Evolutionary conservation across 257 asterid genomes (phyloP), one percentile per base, ranked within the genome.

Genomic region (Rehmannia glutinosa): DNA sequence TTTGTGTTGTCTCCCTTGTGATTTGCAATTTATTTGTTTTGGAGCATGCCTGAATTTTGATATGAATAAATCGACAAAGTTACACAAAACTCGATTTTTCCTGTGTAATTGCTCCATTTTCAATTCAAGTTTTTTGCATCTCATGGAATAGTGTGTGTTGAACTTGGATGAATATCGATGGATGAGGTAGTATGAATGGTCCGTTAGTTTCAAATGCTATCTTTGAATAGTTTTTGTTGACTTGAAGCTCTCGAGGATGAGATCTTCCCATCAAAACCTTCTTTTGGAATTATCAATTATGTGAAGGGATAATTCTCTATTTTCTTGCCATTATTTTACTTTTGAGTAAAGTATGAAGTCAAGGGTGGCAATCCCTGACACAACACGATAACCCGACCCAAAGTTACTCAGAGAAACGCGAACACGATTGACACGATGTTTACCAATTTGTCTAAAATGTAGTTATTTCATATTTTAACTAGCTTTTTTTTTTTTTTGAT

Each of bases 41-140:
- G 56, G 64, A 57, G 63, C 76, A 50, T 51, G 19, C 30, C 24
- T 28, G 51, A 24, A 62, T 53, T 54, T 33, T 59, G 60, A 54
- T 60, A 60, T 49, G 43, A 72, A 65, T 56, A 24, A 41, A 30
- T 36, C 52, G 43, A 64, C 28, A 28, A 73, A 54, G 46, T 30
- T 20, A n/a, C 23, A n/a, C 10, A 7, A 27, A 36, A 42, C 64
- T 43, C 35, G 10, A 36, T 8, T 49, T 50, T 62, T 24, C 20
- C 43, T 6, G 20, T 51, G 49, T 28, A 57, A 16, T 11, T 65
- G 20, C 35, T 68, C 25, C 55, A 2, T 33, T 62, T 39, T 28
- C 16, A 5, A 13, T 45, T 38, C 33, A 36, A 5, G 4, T 41
- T 51, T 32, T 9, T 4, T 43, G 12, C 13, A 19, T 46, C 60